Conservation (phyloP, 768 basidiomycete species). For the Baorangia bicolor region DNA sequence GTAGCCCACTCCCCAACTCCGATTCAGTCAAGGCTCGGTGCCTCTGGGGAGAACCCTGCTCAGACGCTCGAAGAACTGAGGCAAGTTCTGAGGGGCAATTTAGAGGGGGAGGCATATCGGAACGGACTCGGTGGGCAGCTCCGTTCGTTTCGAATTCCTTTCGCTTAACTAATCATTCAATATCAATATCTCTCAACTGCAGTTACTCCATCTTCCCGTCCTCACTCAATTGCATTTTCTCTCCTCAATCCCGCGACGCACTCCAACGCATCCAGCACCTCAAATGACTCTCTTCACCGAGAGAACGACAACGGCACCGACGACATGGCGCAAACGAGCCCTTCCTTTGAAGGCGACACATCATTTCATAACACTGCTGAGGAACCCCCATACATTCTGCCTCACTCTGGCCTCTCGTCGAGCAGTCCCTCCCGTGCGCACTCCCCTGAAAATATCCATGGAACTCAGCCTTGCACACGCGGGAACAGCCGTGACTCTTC, state of each 20-base stretch:
- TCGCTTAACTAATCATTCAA: not conserved
- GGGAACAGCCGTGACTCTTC: not conserved
- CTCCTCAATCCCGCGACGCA: not conserved
- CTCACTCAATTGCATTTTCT: not conserved
- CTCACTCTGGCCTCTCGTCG: not conserved
- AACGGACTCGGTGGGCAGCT: not conserved
- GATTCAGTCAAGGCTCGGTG: not conserved
- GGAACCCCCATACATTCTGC: not conserved
- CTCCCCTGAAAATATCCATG: constrained; percentile 2
- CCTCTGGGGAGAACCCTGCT: constrained; percentile 6
- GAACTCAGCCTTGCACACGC: not conserved
- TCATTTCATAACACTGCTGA: constrained; percentile 38
- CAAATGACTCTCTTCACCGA: constrained; percentile 1
- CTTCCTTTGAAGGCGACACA: not conserved
- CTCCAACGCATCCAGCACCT: constrained; percentile 8
- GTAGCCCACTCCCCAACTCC: not conserved
- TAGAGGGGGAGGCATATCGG: not conserved
- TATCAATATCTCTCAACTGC: not conserved
- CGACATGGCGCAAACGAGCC: not conserved
- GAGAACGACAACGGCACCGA: not conserved
- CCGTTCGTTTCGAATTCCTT: not conserved
- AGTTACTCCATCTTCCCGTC: constrained; percentile 1
- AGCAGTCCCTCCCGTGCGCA: not conserved
- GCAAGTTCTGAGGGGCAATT: constrained; percentile 11
- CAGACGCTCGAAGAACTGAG: constrained; percentile 25